Evolutionary conservation across 2,329 filamentous ascomycete species (phyloP).

Genomic region (Byssochlamys sp.): DNA sequence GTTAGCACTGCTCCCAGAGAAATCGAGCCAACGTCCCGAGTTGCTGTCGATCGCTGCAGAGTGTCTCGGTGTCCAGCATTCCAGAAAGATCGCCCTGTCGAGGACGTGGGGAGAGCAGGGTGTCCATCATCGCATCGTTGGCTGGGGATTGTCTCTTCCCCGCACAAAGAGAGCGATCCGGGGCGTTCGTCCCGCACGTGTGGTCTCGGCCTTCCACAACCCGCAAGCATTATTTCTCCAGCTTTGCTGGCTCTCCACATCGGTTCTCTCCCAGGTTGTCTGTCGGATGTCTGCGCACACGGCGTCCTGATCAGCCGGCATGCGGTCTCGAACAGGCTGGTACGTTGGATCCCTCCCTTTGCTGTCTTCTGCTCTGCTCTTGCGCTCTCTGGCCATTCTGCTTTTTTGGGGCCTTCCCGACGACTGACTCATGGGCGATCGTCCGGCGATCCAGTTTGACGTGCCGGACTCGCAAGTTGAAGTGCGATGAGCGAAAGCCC

Average conservation of each 20-base stretch:
- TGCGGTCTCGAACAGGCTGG: constrained; percentile 38
- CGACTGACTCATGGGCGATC: not conserved
- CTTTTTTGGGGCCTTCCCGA: not conserved
- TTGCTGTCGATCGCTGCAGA: not conserved
- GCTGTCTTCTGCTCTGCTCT: not conserved
- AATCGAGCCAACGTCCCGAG: not conserved
- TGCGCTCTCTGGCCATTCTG: not conserved
- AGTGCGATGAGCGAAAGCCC: constrained; percentile 56
- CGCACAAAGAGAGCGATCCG: not conserved
- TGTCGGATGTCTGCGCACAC: constrained; percentile 3
- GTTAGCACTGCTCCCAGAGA: not conserved
- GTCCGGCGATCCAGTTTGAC: constrained; percentile 34
- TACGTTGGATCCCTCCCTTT: constrained; percentile 14
- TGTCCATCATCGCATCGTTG: not conserved
- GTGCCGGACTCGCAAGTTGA: constrained; percentile 53
- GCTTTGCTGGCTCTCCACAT: not conserved
- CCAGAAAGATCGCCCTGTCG: not conserved
- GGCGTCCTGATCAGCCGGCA: constrained; percentile 14
- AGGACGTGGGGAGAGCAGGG: not conserved
- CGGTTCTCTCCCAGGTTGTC: not conserved
- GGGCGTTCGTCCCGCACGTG: not conserved
- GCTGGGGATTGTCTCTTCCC: not conserved
- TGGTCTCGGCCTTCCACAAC: not conserved
- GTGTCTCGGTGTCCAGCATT: not conserved
- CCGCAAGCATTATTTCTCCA: not conserved